Conservation (phyloP, 1,284 basidiomycete genomes). For the Malassezia psittaci region DNA sequence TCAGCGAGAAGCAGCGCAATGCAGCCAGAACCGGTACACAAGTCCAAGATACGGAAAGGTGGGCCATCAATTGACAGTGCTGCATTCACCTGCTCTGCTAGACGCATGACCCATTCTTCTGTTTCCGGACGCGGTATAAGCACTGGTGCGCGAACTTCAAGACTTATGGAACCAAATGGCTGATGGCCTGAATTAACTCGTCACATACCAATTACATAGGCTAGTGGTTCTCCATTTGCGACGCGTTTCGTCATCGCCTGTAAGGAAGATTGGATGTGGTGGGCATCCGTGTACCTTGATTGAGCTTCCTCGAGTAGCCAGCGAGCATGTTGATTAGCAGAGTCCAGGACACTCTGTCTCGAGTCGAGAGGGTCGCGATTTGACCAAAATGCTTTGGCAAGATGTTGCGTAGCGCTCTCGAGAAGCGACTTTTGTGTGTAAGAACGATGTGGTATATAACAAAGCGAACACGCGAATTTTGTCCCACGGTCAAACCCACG, state of each 20-base stretch:
- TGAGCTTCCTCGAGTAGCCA: slow-evolving; percentile 6
- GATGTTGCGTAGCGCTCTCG: neutral
- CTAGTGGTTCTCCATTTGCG: slow-evolving; percentile 12
- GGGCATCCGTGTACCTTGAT: neutral
- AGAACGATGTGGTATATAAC: neutral
- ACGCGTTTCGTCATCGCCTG: slow-evolving; percentile 6
- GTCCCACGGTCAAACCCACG: neutral
- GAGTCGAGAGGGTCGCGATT: neutral
- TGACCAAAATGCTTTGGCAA: neutral
- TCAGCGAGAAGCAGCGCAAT: slow-evolving; percentile 11
- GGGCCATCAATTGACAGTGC: neutral
- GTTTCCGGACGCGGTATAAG: slow-evolving; percentile 17
- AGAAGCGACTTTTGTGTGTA: neutral
- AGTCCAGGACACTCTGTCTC: neutral
- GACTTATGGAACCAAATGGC: slow-evolving; percentile 13
- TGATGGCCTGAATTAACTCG: slow-evolving; percentile 1
- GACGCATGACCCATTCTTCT: slow-evolving; percentile 11
- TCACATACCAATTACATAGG: slow-evolving; percentile 11
- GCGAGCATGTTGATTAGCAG: neutral
- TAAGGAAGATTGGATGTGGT: neutral
- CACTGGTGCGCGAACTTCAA: slow-evolving; percentile 9
- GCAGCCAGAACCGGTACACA: slow-evolving; percentile 17
- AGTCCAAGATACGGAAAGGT: slow-evolving; percentile 7
- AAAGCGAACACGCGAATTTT: neutral
- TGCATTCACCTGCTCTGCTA: neutral